These are phyloP conservation scores for Apiotrichum siamense DNA, from an alignment of 1,284 basidiomycete species.

Conservation along the genomic window DNA sequence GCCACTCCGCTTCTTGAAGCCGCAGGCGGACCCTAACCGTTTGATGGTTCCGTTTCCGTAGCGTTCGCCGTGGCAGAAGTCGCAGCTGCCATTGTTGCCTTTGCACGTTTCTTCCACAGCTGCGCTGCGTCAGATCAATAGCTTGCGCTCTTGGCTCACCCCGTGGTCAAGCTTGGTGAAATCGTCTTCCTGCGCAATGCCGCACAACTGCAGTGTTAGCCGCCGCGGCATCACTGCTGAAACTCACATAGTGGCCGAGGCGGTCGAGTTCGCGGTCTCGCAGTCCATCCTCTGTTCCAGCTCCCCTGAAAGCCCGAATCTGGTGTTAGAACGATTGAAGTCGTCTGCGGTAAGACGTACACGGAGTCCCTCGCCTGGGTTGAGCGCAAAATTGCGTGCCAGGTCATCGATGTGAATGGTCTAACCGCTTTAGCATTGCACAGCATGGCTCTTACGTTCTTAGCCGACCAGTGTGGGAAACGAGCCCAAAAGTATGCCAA, in stretches of 20 bases:
- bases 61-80: too few species aligned
- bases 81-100: neutral
- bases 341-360: constrained; percentile 17
- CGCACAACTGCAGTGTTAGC: constrained; percentile 20
- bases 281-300: constrained; percentile 57
- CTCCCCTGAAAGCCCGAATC: constrained; percentile 72
- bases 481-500: constrained; percentile 82
- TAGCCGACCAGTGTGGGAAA: constrained; percentile 64
- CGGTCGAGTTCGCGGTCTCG: constrained; percentile 63
- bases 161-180: constrained; percentile 36
- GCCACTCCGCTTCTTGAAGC: too few species aligned
- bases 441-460: constrained; percentile 15
- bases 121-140: neutral
- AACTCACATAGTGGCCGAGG: constrained; percentile 55
- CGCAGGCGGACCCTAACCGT: too few species aligned
- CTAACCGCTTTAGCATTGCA: constrained; percentile 10
- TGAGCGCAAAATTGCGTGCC: constrained; percentile 79
- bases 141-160: constrained; percentile 15
- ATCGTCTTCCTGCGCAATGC: constrained; percentile 33
- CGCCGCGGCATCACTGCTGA: neutral
- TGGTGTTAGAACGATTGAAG: constrained; percentile 7
- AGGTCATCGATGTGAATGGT: constrained; percentile 86
- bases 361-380: constrained; percentile 74
- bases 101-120: constrained; percentile 20
- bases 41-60: too few species aligned